phyloP scores from a whole-genome alignment of 139 green algal genomes.

The Chlamydomonas urium region DNA sequence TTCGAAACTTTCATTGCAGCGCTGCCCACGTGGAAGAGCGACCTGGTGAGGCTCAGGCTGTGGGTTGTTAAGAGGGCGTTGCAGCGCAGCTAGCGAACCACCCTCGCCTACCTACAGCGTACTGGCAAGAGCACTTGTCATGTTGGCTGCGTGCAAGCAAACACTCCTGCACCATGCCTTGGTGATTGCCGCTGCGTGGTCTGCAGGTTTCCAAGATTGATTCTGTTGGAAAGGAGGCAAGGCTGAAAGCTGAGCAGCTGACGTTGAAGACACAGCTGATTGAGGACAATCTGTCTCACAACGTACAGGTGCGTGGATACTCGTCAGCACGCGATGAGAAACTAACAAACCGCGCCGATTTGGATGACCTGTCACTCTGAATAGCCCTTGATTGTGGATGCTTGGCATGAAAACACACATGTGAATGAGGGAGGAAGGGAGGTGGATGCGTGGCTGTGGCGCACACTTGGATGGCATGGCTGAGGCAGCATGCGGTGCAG shows the following conservation, averaged over 20 bases:
- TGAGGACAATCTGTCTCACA: conserved; percentile 23
- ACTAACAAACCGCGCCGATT: no score
- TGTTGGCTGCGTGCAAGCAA: no score
- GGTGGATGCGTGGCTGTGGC: no score
- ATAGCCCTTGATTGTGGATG: not conserved
- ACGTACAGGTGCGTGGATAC: conserved; percentile 5
- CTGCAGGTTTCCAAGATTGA: conserved; percentile 30
- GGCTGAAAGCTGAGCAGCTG: conserved; percentile 21
- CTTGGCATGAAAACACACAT: not conserved
- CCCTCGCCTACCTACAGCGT: no score
- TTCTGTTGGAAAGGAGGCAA: conserved; percentile 13
- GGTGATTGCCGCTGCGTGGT: no score
- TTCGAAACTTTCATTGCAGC: conserved; percentile 33
- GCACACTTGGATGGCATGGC: no score
- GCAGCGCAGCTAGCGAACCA: no score
- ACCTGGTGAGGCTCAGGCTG: conserved; percentile 29
- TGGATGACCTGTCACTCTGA: no score
- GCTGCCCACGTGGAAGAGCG: conserved; percentile 40
- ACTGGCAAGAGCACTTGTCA: no score
- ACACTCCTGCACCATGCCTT: no score
- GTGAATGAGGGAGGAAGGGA: no score
- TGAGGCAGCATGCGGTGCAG: no score
- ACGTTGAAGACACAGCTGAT: conserved; percentile 7
- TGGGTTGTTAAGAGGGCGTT: not conserved
- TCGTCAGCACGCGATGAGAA: not conserved